Percentiles rank a stretch among this genome's conserved stretches.
These are phyloP conservation scores for Cylindrotheca fusiformis DNA, from an alignment of 108 stramenopile species.

Conservation along the genomic window DNA sequence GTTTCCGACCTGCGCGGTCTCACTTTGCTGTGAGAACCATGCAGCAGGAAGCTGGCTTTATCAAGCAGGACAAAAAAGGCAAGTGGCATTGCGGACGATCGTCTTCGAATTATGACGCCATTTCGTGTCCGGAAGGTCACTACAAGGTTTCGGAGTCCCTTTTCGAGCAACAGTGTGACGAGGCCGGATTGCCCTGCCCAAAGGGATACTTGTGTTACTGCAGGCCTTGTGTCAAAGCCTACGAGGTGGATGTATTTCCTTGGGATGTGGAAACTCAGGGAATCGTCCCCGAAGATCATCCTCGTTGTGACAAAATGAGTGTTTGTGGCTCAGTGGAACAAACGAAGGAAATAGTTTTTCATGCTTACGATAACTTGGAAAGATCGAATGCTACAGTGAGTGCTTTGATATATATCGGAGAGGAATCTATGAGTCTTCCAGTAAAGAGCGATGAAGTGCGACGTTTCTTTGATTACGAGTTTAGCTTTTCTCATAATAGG, in stretches of 20 bases:
- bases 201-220: too few species aligned
- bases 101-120: slow-evolving; percentile 18
- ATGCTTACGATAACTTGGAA: slow-evolving; percentile 13
- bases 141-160: slow-evolving; percentile 6
- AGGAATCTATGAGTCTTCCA: background rate
- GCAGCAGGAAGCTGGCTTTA: slow-evolving; percentile 6
- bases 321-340: slow-evolving; percentile 20
- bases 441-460: background rate
- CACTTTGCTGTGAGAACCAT: slow-evolving; percentile 9
- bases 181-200: slow-evolving; percentile 14
- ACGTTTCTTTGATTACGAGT: slow-evolving; percentile 14
- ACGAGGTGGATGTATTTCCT: too few species aligned
- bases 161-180: slow-evolving; percentile 10
- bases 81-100: slow-evolving; percentile 15
- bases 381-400: background rate
- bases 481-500: slow-evolving; percentile 1
- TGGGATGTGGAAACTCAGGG: too few species aligned
- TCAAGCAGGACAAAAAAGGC: slow-evolving; percentile 2
- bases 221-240: too few species aligned
- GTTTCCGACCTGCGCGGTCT: slow-evolving; percentile 15
- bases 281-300: too few species aligned
- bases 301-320: too few species aligned
- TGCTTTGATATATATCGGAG: background rate
- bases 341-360: background rate
- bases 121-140: slow-evolving; percentile 28